These are phyloP conservation scores for Beauveria caledonica DNA, from an alignment of 2,329 filamentous ascomycete genomes.

Conservation along the genomic window DNA sequence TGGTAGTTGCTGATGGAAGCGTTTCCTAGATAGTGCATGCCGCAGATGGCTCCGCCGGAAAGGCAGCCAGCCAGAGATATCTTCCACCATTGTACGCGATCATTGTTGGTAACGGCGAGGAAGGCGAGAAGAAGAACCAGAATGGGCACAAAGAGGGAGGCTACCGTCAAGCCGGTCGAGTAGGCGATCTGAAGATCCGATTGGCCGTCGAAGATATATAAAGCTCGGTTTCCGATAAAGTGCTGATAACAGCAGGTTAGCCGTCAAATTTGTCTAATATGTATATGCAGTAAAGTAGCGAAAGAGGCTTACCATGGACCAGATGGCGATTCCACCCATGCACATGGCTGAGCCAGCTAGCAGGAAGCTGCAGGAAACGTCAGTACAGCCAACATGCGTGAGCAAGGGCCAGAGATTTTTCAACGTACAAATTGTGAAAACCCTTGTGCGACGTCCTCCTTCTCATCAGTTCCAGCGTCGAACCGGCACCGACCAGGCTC, in stretches of 20 bases:
- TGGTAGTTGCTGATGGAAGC: slow-evolving; percentile 71
- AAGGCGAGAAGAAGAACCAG: slow-evolving; percentile 67
- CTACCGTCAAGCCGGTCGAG: slow-evolving; percentile 59
- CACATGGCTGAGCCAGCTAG: slow-evolving; percentile 56
- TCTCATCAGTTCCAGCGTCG: slow-evolving; percentile 76
- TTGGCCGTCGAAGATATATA: slow-evolving; percentile 58
- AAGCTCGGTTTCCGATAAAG: slow-evolving; percentile 75
- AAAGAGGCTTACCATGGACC: slow-evolving; percentile 51
- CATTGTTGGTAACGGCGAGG: slow-evolving; percentile 54
- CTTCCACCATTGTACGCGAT: slow-evolving; percentile 48
- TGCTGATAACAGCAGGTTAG: slow-evolving; percentile 41
- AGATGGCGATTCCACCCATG: slow-evolving; percentile 68
- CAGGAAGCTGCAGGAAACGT: slow-evolving; percentile 40
- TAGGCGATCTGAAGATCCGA: slow-evolving; percentile 63
- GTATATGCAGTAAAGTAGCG: too few species aligned
- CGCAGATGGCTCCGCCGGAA: slow-evolving; percentile 67
- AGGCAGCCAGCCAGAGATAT: slow-evolving; percentile 57
- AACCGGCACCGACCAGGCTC: slow-evolving; percentile 67
- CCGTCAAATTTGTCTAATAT: neutral
- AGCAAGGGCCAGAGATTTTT: neutral
- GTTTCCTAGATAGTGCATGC: slow-evolving; percentile 87
- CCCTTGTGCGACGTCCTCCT: slow-evolving; percentile 62
- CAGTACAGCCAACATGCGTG: neutral
- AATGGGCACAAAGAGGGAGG: slow-evolving; percentile 76
- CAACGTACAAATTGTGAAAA: slow-evolving; percentile 56